Conservation (phyloP, 176 grass and related monocot genomes). For the Phyllostachys edulis region DNA sequence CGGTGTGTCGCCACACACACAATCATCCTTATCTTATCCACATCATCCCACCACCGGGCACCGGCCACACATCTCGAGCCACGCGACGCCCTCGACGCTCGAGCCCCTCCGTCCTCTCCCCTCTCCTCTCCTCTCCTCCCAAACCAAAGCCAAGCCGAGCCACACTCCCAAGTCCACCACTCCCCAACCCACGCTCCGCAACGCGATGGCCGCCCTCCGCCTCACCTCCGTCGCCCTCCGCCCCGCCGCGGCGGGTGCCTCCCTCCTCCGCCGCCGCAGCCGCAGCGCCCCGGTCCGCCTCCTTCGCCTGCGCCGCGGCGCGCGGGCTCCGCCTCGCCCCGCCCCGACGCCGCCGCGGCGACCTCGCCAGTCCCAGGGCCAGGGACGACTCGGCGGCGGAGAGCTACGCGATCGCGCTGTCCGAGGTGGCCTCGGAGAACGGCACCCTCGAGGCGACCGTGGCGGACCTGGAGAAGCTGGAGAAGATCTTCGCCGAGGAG, state of each 20-base stretch:
- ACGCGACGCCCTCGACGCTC: background rate
- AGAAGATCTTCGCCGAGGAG: conserved; percentile 62
- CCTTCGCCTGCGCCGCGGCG: conserved; percentile 25
- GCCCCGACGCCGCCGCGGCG: conserved; percentile 42
- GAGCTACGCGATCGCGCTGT: conserved; percentile 66
- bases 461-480: conserved; percentile 71
- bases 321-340: conserved; percentile 45
- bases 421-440: conserved; percentile 54
- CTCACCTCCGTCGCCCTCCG: conserved; percentile 48
- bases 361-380: conserved; percentile 34
- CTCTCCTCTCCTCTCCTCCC: background rate
- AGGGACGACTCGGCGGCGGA: conserved; percentile 37
- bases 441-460: conserved; percentile 59
- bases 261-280: conserved; percentile 22
- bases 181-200: conserved; percentile 38
- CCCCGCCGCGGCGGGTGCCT: conserved; percentile 26
- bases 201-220: conserved; percentile 43
- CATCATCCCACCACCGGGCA: conserved; percentile 36
- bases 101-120: background rate
- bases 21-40: conserved; percentile 48
- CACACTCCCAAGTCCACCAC: background rate
- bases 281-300: conserved; percentile 19
- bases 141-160: conserved; percentile 17
- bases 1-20: background rate
- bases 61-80: conserved; percentile 37